Percentiles rank a stretch among this genome's conserved stretches.
phyloP scores from a whole-genome alignment of 169 alveolate genomes.

The Plasmodium coatneyi region DNA sequence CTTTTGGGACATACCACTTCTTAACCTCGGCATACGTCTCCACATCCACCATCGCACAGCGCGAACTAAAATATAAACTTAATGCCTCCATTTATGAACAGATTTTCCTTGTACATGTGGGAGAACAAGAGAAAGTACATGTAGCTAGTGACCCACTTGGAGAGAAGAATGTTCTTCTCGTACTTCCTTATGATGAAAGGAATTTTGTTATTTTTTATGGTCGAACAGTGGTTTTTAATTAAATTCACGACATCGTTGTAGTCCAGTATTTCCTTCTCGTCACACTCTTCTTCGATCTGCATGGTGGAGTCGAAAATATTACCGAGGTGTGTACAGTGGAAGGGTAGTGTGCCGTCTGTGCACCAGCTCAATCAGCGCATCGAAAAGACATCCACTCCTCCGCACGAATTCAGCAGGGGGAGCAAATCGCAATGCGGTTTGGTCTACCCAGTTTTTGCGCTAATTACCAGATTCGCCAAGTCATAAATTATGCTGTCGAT shows the following conservation, averaged over 20 bases:
- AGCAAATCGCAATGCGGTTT: background rate
- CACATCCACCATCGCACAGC: background rate
- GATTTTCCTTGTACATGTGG: constrained; percentile 54
- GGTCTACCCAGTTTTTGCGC: background rate
- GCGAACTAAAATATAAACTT: constrained; percentile 37
- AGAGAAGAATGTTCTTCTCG: constrained; percentile 58
- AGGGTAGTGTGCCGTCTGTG: background rate
- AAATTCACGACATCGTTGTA: constrained; percentile 53
- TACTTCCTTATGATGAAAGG: constrained; percentile 68
- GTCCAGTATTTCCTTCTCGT: constrained; percentile 48
- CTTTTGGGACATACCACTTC: background rate
- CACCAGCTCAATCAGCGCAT: background rate
- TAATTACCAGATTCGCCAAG: constrained; percentile 64
- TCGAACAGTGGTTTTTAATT: constrained; percentile 39
- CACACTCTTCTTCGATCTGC: constrained; percentile 68
- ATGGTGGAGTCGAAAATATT: background rate
- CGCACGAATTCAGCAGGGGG: background rate
- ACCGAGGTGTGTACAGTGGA: background rate
- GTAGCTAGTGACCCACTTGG: constrained; percentile 68
- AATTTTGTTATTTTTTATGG: constrained; percentile 48
- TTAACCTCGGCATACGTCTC: background rate
- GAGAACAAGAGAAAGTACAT: constrained; percentile 48
- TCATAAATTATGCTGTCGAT: constrained; percentile 61
- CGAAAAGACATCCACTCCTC: background rate
- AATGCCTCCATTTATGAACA: constrained; percentile 58